Percentiles rank a stretch among this genome's conserved stretches.
Conservation (phyloP, 2,329 filamentous ascomycete genomes). For the Drechslerella coelobrocha region DNA sequence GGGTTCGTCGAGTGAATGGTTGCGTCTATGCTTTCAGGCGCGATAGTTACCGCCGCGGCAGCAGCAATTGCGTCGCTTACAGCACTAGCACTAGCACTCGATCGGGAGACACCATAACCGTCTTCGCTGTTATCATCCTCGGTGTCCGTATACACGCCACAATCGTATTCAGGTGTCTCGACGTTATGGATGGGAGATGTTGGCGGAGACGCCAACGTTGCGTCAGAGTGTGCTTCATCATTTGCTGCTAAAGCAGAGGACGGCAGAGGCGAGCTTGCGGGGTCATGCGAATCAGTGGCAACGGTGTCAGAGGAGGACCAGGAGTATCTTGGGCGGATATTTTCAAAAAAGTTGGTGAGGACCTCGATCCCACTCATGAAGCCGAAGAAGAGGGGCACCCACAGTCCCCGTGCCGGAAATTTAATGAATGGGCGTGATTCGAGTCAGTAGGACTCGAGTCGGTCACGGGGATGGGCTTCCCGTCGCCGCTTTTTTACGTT, state of each 20-base stretch:
- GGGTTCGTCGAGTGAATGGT: slow-evolving; percentile 3
- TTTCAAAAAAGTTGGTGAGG: slow-evolving; percentile 49
- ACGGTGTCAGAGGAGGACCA: slow-evolving; percentile 48
- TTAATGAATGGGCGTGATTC: background rate
- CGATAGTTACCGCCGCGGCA: slow-evolving; percentile 10
- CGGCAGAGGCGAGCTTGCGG: slow-evolving; percentile 15
- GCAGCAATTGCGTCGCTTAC: slow-evolving; percentile 17
- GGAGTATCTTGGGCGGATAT: slow-evolving; percentile 48
- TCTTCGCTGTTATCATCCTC: slow-evolving; percentile 39
- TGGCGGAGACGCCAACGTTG: slow-evolving; percentile 30
- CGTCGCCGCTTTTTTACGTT: slow-evolving; percentile 30
- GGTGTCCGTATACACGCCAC: slow-evolving; percentile 46
- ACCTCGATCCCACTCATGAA: slow-evolving; percentile 51
- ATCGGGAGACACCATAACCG: slow-evolving; percentile 5
- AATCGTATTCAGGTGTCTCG: slow-evolving; percentile 46
- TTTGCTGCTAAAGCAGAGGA: slow-evolving; percentile 16
- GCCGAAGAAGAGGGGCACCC: slow-evolving; percentile 26
- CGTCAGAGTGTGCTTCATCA: slow-evolving; percentile 34
- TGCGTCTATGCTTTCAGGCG: slow-evolving; percentile 6
- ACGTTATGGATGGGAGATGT: slow-evolving; percentile 28
- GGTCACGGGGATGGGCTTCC: slow-evolving; percentile 34
- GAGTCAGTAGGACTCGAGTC: slow-evolving; percentile 13
- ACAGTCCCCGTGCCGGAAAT: slow-evolving; percentile 20
- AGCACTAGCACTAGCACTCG: slow-evolving; percentile 9
- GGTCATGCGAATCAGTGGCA: slow-evolving; percentile 31